Evolutionary conservation across 495 filamentous ascomycete species (phyloP), one percentile per base, ranked within the genome.

Genomic region (Parmelia sp.): DNA sequence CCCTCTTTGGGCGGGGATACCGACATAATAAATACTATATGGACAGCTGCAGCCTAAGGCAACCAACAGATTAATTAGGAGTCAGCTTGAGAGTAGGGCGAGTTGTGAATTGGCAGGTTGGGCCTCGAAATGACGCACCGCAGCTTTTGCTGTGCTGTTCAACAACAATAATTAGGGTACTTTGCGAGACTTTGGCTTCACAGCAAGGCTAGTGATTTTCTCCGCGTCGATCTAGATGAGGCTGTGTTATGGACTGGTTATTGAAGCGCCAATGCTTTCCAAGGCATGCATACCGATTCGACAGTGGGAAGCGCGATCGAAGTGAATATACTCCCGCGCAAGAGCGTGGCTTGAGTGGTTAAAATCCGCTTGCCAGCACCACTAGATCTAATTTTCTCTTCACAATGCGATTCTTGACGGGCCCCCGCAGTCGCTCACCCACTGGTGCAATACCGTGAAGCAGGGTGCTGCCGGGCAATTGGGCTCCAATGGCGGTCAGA

Each of bases 1-100:
- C 95, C 90, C 72, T 90, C 86, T 83, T 96, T 94, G 73, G 91
- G 86, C 82, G 91, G 90, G 84, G 90, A 90, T 83, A 89, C 90
- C 83, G 93, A 94, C 91, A 96, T 96, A 86, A 83, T 88, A 82
- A 87, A 86, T 51, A 51, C 6, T 71, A 75, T 75, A 68, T 39
- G 57, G 63, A 56, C 61, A 51, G 65, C 40, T 66, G 64, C 64
- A 64, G 62, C 62, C 62, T 39, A 55, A 49, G 65, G 65, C 65
- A 35, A 55, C 45, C 63, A 65, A 61, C 57, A 58, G 61, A 62
- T 35, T 60, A 61, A 36, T 55, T 29, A 51, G 39, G 61, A 64
- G 39, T 63, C 45, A 23, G 49, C 58, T 31, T 56, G 56, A 60
- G 37, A 19, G 40, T 65, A 49, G 49, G 47, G 66, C 51, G 61